These are phyloP conservation scores for Gymnopilus junonius DNA, from an alignment of 768 basidiomycete genomes.

Conservation along the genomic window DNA sequence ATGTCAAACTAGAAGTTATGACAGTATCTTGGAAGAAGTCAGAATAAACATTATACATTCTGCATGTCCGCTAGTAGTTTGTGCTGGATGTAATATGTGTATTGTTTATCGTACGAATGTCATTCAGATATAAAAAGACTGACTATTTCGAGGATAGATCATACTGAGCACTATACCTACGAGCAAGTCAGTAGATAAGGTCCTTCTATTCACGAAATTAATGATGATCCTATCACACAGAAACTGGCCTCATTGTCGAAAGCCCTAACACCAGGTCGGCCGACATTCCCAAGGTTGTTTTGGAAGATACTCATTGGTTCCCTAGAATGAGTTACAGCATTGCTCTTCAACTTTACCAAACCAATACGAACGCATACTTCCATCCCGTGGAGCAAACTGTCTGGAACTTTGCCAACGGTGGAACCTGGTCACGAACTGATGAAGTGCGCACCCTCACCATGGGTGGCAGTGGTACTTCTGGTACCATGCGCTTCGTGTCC, in stretches of 20 bases:
- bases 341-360: conserved; percentile 7
- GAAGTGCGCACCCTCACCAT: conserved; percentile 30
- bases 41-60: too few species aligned
- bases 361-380: conserved; percentile 27
- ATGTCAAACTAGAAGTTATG: too few species aligned
- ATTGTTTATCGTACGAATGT: too few species aligned
- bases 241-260: not conserved
- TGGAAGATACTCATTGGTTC: not conserved
- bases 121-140: too few species aligned
- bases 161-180: too few species aligned
- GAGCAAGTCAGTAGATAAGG: not conserved
- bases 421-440: conserved; percentile 11
- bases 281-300: not conserved
- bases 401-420: conserved; percentile 34
- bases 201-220: not conserved
- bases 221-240: not conserved
- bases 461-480: conserved; percentile 43
- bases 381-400: conserved; percentile 35
- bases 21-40: too few species aligned
- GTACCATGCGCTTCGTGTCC: conserved; percentile 35
- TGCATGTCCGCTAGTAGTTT: too few species aligned
- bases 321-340: conserved; percentile 14
- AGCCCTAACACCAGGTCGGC: not conserved
- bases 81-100: too few species aligned
- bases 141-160: too few species aligned